Percentiles rank a stretch among this genome's conserved stretches.
Evolutionary conservation across 345 rosid genomes (phyloP).

Genomic region (Corchorus capsularis): DNA sequence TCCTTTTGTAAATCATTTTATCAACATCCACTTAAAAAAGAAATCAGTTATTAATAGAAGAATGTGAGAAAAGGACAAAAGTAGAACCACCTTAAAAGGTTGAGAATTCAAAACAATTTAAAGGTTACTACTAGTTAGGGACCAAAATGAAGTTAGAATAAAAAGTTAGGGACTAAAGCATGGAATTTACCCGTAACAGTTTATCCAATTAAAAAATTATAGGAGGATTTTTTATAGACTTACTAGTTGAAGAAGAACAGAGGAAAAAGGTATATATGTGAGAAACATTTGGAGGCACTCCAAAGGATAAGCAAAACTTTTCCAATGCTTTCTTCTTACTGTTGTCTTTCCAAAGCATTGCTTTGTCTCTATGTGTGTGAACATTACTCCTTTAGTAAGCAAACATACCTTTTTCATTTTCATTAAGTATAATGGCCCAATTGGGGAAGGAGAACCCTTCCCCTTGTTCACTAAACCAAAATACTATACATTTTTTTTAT

Average conservation of each 20-base stretch:
- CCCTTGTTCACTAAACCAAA: background rate
- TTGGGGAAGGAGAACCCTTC: background rate
- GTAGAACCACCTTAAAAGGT: too few relatives aligned
- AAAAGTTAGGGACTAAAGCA: too few relatives aligned
- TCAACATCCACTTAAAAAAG: too few relatives aligned
- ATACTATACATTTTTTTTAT: background rate
- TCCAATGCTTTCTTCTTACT: background rate
- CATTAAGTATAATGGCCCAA: background rate
- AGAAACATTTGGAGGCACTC: background rate
- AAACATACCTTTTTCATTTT: background rate
- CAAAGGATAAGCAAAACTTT: background rate
- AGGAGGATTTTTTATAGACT: too few relatives aligned
- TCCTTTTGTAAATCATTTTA: too few relatives aligned
- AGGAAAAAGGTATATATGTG: background rate
- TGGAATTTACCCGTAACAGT: too few relatives aligned
- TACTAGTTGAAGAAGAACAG: background rate
- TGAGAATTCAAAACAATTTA: too few relatives aligned
- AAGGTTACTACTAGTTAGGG: too few relatives aligned
- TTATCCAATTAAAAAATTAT: too few relatives aligned
- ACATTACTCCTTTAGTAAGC: conserved; percentile 3
- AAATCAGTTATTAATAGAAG: too few relatives aligned
- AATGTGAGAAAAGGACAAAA: too few relatives aligned
- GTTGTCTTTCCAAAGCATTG: conserved; percentile 5
- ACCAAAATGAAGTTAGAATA: too few relatives aligned
- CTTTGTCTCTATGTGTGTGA: conserved; percentile 3